These are phyloP conservation scores for Draba incana DNA, from an alignment of 345 rosid species.

Conservation along the genomic window DNA sequence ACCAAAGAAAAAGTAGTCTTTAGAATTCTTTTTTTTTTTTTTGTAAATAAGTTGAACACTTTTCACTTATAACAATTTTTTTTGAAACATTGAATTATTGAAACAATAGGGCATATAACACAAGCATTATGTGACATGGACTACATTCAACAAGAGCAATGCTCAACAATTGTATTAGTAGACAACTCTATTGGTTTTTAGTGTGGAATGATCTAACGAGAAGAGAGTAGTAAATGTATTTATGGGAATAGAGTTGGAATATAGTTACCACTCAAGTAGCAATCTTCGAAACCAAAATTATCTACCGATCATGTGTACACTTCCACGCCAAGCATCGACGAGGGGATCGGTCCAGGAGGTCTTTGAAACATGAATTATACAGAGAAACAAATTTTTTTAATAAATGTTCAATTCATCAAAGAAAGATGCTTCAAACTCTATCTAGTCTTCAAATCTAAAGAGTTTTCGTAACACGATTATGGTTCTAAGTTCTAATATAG, in stretches of 20 bases:
- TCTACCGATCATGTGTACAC: conserved; percentile 73
- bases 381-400: not conserved
- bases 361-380: conserved; percentile 68
- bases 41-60: not conserved
- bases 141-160: not conserved
- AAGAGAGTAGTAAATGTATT: not conserved
- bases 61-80: not conserved
- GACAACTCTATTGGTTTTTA: not conserved
- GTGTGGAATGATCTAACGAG: not conserved
- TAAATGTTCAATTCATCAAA: not conserved
- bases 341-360: conserved; percentile 80
- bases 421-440: not conserved
- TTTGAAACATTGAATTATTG: too few relatives aligned
- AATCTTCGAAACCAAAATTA: conserved; percentile 86
- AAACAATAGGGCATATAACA: too few relatives aligned
- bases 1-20: not conserved
- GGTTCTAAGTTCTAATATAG: not conserved
- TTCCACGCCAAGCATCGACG: conserved; percentile 91
- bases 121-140: not conserved
- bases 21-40: too few relatives aligned
- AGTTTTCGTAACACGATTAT: not conserved
- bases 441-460: not conserved
- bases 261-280: conserved; percentile 75
- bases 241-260: not conserved
- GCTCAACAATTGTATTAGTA: not conserved